phyloP scores from a whole-genome alignment of 208 protist genomes.

The Phytomonas francai region DNA sequence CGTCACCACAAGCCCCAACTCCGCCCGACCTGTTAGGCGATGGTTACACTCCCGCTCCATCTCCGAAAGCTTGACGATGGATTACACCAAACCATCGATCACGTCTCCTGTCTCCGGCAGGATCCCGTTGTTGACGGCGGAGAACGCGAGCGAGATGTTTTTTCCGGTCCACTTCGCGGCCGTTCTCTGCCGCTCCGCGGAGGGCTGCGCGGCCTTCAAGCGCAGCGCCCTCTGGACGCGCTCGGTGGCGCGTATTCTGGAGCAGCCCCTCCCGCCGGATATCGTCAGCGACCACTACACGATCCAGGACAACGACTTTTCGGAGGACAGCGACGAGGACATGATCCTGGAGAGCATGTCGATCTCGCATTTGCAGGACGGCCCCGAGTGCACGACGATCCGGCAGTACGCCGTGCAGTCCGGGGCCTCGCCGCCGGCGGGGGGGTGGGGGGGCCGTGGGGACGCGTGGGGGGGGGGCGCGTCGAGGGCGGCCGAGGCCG shows the following conservation, averaged over 20 bases:
- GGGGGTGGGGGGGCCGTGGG: not conserved
- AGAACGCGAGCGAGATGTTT: constrained; percentile 26
- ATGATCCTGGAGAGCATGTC: constrained; percentile 15
- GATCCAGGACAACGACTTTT: constrained; percentile 25
- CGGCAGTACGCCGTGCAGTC: constrained; percentile 17
- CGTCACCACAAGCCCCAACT: not conserved
- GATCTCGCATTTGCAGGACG: constrained; percentile 10
- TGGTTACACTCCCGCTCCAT: constrained; percentile 10
- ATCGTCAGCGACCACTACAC: constrained; percentile 53
- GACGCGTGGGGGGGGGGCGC: not conserved
- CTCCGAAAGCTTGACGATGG: constrained; percentile 13
- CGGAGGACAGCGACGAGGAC: constrained; percentile 40
- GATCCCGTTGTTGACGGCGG: not conserved
- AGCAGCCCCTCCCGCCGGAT: constrained; percentile 67
- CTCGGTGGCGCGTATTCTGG: constrained; percentile 47
- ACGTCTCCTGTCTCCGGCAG: not conserved
- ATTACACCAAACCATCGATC: not conserved
- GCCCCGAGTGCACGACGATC: constrained; percentile 12
- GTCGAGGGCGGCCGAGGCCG: not conserved
- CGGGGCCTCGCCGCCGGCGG: not conserved
- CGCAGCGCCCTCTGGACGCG: constrained; percentile 78
- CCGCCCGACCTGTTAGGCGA: constrained; percentile 1
- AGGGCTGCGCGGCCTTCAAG: constrained; percentile 77
- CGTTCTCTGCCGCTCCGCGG: constrained; percentile 58
- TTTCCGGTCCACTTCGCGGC: constrained; percentile 80